Conservation (phyloP, 2,329 filamentous ascomycete genomes). For the Monilinia fructigena region DNA sequence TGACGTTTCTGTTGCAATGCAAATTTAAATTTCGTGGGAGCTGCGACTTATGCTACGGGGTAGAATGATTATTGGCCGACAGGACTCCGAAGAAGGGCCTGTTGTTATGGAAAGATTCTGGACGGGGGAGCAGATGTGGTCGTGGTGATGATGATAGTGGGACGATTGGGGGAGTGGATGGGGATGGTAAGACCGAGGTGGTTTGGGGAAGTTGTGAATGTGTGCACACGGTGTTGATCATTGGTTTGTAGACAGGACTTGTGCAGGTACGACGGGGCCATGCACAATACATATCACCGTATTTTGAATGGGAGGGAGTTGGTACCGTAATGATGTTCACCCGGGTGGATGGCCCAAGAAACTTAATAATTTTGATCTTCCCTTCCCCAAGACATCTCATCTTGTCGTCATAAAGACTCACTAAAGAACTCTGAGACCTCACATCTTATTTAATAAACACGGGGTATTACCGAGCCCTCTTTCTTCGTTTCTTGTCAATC, state of each 20-base stretch:
- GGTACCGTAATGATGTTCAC: background rate
- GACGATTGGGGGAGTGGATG: background rate
- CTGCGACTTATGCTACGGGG: too few species aligned
- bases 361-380: background rate
- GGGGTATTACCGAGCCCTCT: conserved; percentile 4
- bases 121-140: background rate
- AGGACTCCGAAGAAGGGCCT: conserved; percentile 21
- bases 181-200: background rate
- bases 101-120: conserved; percentile 3
- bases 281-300: too few species aligned
- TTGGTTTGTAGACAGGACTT: background rate
- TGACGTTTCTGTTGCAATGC: conserved; percentile 15
- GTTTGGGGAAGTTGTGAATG: background rate
- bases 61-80: conserved; percentile 14
- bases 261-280: conserved; percentile 5
- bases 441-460: conserved; percentile 13
- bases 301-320: background rate
- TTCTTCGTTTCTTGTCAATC: too few species aligned
- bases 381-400: background rate
- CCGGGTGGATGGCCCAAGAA: background rate
- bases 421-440: background rate
- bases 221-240: too few species aligned
- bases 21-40: conserved; percentile 13
- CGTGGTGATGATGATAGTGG: background rate
- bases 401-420: conserved; percentile 13